These are phyloP conservation scores for Gillenia trifoliata DNA, from an alignment of 306 rosid species.

Conservation along the genomic window DNA sequence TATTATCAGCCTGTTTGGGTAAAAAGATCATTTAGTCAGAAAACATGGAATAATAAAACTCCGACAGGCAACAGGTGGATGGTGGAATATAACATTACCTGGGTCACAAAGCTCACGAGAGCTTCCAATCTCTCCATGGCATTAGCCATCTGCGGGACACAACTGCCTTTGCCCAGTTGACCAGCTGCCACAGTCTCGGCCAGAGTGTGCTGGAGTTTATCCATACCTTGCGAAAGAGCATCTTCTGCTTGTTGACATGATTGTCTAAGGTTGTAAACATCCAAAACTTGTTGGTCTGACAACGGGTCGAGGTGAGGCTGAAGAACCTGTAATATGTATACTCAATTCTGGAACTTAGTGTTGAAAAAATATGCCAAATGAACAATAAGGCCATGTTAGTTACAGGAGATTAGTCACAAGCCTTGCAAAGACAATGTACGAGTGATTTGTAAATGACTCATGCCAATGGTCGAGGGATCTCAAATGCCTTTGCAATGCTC, in stretches of 20 bases:
- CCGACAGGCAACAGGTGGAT: not conserved
- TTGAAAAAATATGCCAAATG: not conserved
- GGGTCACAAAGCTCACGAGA: slow-evolving; percentile 61
- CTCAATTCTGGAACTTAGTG: not conserved
- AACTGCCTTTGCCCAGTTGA: slow-evolving; percentile 43
- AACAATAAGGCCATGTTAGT: not conserved
- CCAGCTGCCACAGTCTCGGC: slow-evolving; percentile 56
- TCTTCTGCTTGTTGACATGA: slow-evolving; percentile 96
- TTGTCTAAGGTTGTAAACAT: slow-evolving; percentile 50
- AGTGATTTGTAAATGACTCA: not conserved
- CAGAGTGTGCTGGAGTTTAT: slow-evolving; percentile 64
- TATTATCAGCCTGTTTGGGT: slow-evolving; percentile 75
- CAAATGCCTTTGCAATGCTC: no score
- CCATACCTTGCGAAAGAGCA: slow-evolving; percentile 86
- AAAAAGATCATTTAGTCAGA: slow-evolving; percentile 10
- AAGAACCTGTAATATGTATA: slow-evolving; percentile 52
- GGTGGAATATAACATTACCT: slow-evolving; percentile 46
- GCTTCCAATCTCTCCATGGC: slow-evolving; percentile 82
- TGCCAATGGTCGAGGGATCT: no score
- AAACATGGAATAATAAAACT: not conserved
- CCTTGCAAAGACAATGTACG: not conserved
- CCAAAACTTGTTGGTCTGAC: slow-evolving; percentile 57
- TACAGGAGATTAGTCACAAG: no score
- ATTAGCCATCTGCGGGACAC: slow-evolving; percentile 42
- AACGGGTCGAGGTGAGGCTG: slow-evolving; percentile 56